Evolutionary conservation across 257 asterid genomes (phyloP).

Genomic region (Fraxinus cuspidata): DNA sequence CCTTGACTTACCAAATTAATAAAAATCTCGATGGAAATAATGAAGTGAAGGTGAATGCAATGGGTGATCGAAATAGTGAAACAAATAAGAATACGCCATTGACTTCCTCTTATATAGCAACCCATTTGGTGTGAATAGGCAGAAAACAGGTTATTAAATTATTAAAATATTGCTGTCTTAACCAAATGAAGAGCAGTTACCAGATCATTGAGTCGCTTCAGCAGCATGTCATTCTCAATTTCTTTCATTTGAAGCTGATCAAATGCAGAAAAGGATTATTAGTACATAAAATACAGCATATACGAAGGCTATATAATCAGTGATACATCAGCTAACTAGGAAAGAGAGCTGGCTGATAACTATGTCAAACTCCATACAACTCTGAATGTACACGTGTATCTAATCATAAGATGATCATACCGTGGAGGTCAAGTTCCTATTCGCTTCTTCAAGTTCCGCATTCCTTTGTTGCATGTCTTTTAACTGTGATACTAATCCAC

Average conservation of each 20-base stretch:
- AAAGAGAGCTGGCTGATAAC: too few relatives aligned
- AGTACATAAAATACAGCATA: slow-evolving; percentile 10
- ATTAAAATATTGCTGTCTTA: neutral
- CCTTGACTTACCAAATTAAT: neutral
- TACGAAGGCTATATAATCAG: slow-evolving; percentile 6
- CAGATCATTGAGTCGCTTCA: slow-evolving; percentile 81
- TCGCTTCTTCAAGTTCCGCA: slow-evolving; percentile 65
- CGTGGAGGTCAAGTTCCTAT: slow-evolving; percentile 55
- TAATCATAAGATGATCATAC: slow-evolving; percentile 32
- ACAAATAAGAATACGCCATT: neutral
- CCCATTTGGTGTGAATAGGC: slow-evolving; percentile 4
- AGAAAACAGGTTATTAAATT: slow-evolving; percentile 3
- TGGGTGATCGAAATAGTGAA: neutral
- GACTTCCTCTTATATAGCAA: neutral
- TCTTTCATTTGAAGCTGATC: slow-evolving; percentile 73
- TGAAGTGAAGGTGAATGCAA: neutral
- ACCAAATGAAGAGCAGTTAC: slow-evolving; percentile 42
- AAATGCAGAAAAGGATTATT: slow-evolving; percentile 14
- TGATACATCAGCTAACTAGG: neutral
- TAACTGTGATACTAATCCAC: slow-evolving; percentile 82
- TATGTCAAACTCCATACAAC: neutral
- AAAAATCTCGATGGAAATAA: neutral
- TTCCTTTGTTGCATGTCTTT: slow-evolving; percentile 69
- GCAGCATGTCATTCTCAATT: slow-evolving; percentile 59
- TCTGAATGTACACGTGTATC: neutral